These are phyloP conservation scores for Tetrapisispora fleetii DNA, from an alignment of 805 yeast species.

Conservation along the genomic window DNA sequence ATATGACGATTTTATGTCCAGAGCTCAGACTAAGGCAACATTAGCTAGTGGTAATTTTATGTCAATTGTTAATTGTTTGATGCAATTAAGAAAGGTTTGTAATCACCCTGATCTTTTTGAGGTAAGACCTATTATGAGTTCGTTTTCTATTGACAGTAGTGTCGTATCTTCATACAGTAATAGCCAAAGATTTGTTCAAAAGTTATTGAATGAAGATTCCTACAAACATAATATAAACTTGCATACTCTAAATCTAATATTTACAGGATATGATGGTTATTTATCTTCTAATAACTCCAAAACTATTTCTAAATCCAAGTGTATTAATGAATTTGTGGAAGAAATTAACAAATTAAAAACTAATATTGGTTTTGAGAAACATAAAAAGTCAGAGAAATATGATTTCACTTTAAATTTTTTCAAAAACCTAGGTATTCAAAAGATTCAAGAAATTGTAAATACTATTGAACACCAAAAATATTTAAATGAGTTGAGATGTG, in stretches of 20 bases:
- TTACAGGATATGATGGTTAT: slow-evolving; percentile 37
- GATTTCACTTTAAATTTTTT: slow-evolving; percentile 49
- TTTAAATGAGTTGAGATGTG: slow-evolving; percentile 57
- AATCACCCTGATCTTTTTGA: slow-evolving; percentile 95
- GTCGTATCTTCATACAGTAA: slow-evolving; percentile 42
- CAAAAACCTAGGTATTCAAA: slow-evolving; percentile 42
- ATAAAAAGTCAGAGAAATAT: slow-evolving; percentile 8
- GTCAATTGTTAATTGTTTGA: slow-evolving; percentile 90
- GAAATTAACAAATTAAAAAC: slow-evolving; percentile 37
- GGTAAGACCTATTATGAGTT: slow-evolving; percentile 87
- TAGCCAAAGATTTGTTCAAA: slow-evolving; percentile 34
- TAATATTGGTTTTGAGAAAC: slow-evolving; percentile 7
- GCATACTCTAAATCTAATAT: slow-evolving; percentile 49
- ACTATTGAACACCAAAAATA: slow-evolving; percentile 48
- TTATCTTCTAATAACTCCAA: slow-evolving; percentile 39
- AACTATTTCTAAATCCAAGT: slow-evolving; percentile 36
- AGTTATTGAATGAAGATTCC: slow-evolving; percentile 8
- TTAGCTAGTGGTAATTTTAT: slow-evolving; percentile 88
- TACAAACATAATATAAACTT: slow-evolving; percentile 33
- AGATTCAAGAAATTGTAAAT: slow-evolving; percentile 43
- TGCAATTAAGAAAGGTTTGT: slow-evolving; percentile 95
- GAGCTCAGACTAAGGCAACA: slow-evolving; percentile 92
- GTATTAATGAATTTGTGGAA: slow-evolving; percentile 36
- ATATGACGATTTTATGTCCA: slow-evolving; percentile 93
- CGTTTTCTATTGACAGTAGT: slow-evolving; percentile 64